These are phyloP conservation scores for Xerocomus spinulosus DNA, from an alignment of 768 basidiomycete species.

Conservation along the genomic window DNA sequence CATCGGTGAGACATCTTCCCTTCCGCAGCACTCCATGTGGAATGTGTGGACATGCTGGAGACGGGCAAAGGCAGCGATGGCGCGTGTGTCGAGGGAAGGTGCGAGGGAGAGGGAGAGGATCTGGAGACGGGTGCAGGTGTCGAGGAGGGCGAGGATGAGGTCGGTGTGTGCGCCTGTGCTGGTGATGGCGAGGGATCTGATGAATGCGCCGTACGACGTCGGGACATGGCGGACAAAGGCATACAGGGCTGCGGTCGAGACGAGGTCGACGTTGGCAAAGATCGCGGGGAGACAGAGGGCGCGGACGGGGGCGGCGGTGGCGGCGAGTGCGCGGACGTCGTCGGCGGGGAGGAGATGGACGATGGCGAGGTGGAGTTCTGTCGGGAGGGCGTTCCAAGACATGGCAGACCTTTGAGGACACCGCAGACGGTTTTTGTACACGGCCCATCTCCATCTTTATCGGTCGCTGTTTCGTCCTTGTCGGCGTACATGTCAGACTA, in stretches of 20 bases:
- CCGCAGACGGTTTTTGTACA: neutral
- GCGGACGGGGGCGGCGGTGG: conserved; percentile 48
- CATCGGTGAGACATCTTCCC: conserved; percentile 35
- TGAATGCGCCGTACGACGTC: conserved; percentile 47
- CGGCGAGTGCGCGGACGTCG: conserved; percentile 46
- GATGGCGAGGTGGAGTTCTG: conserved; percentile 61
- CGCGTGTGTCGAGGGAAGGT: conserved; percentile 13
- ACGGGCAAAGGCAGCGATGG: conserved; percentile 21
- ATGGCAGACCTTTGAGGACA: neutral
- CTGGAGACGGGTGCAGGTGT: conserved; percentile 42
- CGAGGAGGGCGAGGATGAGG: conserved; percentile 47
- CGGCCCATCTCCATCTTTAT: conserved; percentile 18
- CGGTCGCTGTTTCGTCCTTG: conserved; percentile 12
- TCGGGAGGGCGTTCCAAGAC: conserved; percentile 56
- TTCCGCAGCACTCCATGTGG: conserved; percentile 24
- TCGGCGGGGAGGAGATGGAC: conserved; percentile 43
- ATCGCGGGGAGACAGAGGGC: conserved; percentile 51
- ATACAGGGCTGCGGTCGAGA: too few species aligned
- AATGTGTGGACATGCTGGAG: conserved; percentile 17
- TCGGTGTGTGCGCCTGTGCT: conserved; percentile 41
- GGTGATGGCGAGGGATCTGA: conserved; percentile 43
- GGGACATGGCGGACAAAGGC: conserved; percentile 58
- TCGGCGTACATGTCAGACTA: conserved; percentile 22
- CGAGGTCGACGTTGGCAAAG: conserved; percentile 51
- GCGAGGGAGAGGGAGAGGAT: conserved; percentile 28